Base-by-base conservation (phyloP, 2,329 filamentous ascomycete genomes). In the Trichoderma simmonsii region DNA sequence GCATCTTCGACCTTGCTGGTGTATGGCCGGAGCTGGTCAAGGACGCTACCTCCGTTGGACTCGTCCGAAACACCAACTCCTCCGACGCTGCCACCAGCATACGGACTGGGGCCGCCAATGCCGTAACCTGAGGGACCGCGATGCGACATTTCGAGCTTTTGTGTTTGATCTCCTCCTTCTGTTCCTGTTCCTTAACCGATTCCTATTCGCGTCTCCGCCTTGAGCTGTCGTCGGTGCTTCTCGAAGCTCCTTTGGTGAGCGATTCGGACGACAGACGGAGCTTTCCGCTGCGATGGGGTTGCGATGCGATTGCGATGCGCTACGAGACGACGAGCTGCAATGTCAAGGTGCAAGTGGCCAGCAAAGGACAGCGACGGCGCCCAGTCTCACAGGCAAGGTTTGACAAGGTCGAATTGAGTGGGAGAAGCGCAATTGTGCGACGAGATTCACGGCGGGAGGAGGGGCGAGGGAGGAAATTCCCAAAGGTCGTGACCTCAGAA, bases 1-100 rank as follows among this genome's bases (percentile, higher is more conserved):
- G 93, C 85, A 81, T 99, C 96, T 85, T 99, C 96, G 76, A 99
- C 95, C 88, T 98, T 98, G 91, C 93, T 97, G 66, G 96, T 99
- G 83, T 98, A 95, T 82, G 94, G 90, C 75, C 96, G 89, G 80
- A 99, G 94, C 78, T 93, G 89, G 82, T 98, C 96, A 77, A 99
- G 89, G 72, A 82, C 72, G 76, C 77, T 76, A 76, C 77, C 77
- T 68, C 78, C 79, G 72, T 90, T 93, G 63, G 91, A 88, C 78
- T 94, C 91, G 36, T 80, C 78, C 43, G 73, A 75, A 84, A 85
- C 56, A 11, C 67, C 67, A 48, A 69, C 65, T 18, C 78, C 65
- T 18, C 78, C 85, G 86, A 73, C 86, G 86, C 89, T 86, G 86
- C 89, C 67, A 26, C 67, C 67, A 75, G 89, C 91, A 78, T 94